These are phyloP conservation scores for Phyllosticta capitalensis DNA, from an alignment of 2,329 filamentous ascomycete species.

Conservation along the genomic window DNA sequence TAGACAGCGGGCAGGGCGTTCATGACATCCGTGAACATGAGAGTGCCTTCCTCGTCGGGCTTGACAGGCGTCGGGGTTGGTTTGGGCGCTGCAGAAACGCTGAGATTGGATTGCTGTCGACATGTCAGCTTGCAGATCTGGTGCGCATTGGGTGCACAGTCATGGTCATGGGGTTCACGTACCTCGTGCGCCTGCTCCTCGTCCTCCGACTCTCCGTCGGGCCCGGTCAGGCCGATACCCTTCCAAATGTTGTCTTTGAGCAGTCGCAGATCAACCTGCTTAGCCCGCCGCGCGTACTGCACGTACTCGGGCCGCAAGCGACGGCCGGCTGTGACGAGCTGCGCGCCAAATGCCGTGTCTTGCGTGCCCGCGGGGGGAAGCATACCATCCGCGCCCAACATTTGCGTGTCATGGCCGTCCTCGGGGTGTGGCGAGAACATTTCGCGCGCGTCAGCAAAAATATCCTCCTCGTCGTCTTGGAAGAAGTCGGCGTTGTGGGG, in stretches of 20 bases:
- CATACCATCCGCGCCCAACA: neutral
- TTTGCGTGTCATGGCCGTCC: slow-evolving; percentile 8
- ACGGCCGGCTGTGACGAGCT: slow-evolving; percentile 52
- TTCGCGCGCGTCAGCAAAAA: slow-evolving; percentile 73
- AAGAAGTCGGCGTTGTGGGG: slow-evolving; percentile 81
- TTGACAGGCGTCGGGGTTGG: neutral
- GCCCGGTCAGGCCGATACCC: slow-evolving; percentile 39
- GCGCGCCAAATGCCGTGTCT: slow-evolving; percentile 50
- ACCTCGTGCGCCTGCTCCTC: slow-evolving; percentile 30
- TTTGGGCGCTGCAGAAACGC: slow-evolving; percentile 19
- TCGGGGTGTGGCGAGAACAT: slow-evolving; percentile 43
- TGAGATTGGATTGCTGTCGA: neutral
- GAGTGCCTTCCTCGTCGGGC: slow-evolving; percentile 39
- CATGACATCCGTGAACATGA: slow-evolving; percentile 89
- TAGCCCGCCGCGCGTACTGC: slow-evolving; percentile 55
- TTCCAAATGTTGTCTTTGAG: slow-evolving; percentile 58
- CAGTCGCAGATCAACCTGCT: slow-evolving; percentile 56
- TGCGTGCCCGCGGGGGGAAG: slow-evolving; percentile 23
- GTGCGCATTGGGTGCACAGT: neutral
- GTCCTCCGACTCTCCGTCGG: neutral
- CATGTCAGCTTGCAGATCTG: neutral
- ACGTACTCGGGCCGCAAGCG: slow-evolving; percentile 55
- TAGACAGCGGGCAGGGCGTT: slow-evolving; percentile 81
- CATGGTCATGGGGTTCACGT: slow-evolving; percentile 5
- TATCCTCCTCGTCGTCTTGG: slow-evolving; percentile 61